These are phyloP conservation scores for Sphagnurus paluster DNA, from an alignment of 1,284 basidiomycete species.

Conservation along the genomic window DNA sequence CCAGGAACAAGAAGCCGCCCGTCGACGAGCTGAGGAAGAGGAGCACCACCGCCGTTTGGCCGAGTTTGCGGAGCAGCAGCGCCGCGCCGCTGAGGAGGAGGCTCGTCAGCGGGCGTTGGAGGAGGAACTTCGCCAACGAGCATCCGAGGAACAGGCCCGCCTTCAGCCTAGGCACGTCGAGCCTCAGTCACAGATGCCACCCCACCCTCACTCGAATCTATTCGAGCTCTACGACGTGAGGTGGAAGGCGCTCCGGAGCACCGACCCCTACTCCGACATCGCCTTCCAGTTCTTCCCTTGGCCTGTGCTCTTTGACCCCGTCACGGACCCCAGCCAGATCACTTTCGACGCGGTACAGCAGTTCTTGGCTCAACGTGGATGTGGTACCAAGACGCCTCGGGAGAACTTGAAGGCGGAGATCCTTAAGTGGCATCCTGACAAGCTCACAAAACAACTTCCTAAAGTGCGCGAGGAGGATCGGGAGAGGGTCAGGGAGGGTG, in stretches of 20 bases:
- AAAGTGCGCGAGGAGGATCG: slow-evolving; percentile 45
- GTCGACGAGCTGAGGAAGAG: neutral
- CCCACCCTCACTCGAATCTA: neutral
- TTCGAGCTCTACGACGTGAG: slow-evolving; percentile 34
- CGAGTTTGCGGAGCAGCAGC: slow-evolving; percentile 2
- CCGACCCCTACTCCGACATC: slow-evolving; percentile 15
- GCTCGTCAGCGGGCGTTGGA: neutral
- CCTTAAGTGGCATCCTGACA: slow-evolving; percentile 56
- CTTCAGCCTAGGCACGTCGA: neutral
- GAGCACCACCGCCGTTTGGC: neutral
- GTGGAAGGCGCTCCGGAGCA: slow-evolving; percentile 37
- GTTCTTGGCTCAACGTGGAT: slow-evolving; percentile 39
- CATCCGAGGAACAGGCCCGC: slow-evolving; percentile 5
- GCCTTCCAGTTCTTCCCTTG: slow-evolving; percentile 43
- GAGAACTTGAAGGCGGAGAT: slow-evolving; percentile 45
- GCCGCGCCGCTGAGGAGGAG: slow-evolving; percentile 4
- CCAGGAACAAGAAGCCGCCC: slow-evolving; percentile 1
- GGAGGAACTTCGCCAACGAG: slow-evolving; percentile 1
- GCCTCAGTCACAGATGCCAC: neutral
- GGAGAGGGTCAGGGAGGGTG: slow-evolving; percentile 42
- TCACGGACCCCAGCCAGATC: slow-evolving; percentile 23
- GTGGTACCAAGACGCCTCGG: slow-evolving; percentile 31
- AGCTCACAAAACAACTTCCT: slow-evolving; percentile 40
- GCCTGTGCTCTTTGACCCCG: slow-evolving; percentile 38
- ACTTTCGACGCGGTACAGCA: slow-evolving; percentile 26